These are phyloP conservation scores for Xylariales sp. DNA, from an alignment of 2,329 filamentous ascomycete genomes.

Conservation along the genomic window DNA sequence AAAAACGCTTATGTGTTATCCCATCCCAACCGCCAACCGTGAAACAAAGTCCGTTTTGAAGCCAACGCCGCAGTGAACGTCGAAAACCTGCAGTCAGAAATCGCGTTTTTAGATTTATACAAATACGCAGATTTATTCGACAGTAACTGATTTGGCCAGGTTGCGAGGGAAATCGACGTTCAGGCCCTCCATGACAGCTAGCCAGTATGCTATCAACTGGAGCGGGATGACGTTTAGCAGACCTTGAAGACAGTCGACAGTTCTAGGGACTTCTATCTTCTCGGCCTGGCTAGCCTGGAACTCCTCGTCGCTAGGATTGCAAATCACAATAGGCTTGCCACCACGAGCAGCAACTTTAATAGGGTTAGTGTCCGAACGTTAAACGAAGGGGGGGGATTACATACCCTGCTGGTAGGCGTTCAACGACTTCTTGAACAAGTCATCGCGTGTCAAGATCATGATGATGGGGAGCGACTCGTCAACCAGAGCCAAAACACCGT, in stretches of 20 bases:
- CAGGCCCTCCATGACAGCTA: slow-evolving; percentile 92
- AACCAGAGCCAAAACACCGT: slow-evolving; percentile 95
- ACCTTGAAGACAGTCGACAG: slow-evolving; percentile 94
- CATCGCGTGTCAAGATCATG: slow-evolving; percentile 97
- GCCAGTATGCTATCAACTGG: slow-evolving; percentile 98
- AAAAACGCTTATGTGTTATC: slow-evolving; percentile 42
- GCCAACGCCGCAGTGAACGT: slow-evolving; percentile 43
- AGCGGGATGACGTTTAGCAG: slow-evolving; percentile 97
- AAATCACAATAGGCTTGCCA: slow-evolving; percentile 98
- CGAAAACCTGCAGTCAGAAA: slow-evolving; percentile 35
- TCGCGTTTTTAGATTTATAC: slow-evolving; percentile 27
- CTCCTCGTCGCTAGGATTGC: slow-evolving; percentile 89
- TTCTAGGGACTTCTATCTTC: slow-evolving; percentile 97
- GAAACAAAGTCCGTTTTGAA: slow-evolving; percentile 40
- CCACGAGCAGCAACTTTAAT: slow-evolving; percentile 86
- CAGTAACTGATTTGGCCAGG: slow-evolving; percentile 98
- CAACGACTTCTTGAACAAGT: slow-evolving; percentile 98
- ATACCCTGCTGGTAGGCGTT: slow-evolving; percentile 98
- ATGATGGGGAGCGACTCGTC: slow-evolving; percentile 99
- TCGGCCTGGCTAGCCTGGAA: slow-evolving; percentile 90
- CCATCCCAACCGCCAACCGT: slow-evolving; percentile 41
- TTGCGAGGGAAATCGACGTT: slow-evolving; percentile 99
- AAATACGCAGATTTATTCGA: slow-evolving; percentile 75
- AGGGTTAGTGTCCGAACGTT: slow-evolving; percentile 41
- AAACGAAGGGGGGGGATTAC: slow-evolving; percentile 43